Evolutionary conservation across 2,329 filamentous ascomycete genomes (phyloP), one percentile per base, ranked within the genome.

Genomic region (Mycogone perniciosa): DNA sequence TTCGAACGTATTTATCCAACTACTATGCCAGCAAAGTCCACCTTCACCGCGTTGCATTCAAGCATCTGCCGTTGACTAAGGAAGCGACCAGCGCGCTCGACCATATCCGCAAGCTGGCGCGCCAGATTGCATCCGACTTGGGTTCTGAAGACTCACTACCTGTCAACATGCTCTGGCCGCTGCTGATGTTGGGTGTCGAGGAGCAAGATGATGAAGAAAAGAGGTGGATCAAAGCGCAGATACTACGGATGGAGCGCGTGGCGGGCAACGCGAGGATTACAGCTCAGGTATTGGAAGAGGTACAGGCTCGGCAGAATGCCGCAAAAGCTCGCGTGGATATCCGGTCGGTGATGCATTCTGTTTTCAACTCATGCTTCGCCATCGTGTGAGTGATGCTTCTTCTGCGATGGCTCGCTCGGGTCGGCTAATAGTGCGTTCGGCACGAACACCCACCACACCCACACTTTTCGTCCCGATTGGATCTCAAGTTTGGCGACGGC

Each of bases 31-130:
- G 72, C 56, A 77, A 76, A 55, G 71, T 82, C 30, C 76, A 80
- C 56, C 68, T 81, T 3, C 78, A 81, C 57, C 70, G 77, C 2
- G 77, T 81, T 7, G 78, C 78, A 2, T 80, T 80, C 62, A 77
- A 76, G 57, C 69, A 66, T 20, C 67, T 80, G 5, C 77, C 78
- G 1, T 65, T 78, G 39, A 79, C 77, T 0, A 65, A 68, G n/a
- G 74, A 79, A 47, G 70, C 76, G 1, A 61, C 60, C 2, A 69
- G 73, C 31, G 76, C 76, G 1, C 68, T 79, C 48, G 60, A 62
- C n/a, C 72, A 74, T 40, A 79, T 79, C 53, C 72, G 73, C 30
- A 68, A 64, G 9, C 64, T 79, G 3, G 70, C 73, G 20, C 67
- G 69, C 34, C 65, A 75, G 34, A 74, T 80, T 49, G 61, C 61